These are phyloP conservation scores for Gossypium schwendimanii DNA, from an alignment of 441 rosid genomes.

Conservation along the genomic window DNA sequence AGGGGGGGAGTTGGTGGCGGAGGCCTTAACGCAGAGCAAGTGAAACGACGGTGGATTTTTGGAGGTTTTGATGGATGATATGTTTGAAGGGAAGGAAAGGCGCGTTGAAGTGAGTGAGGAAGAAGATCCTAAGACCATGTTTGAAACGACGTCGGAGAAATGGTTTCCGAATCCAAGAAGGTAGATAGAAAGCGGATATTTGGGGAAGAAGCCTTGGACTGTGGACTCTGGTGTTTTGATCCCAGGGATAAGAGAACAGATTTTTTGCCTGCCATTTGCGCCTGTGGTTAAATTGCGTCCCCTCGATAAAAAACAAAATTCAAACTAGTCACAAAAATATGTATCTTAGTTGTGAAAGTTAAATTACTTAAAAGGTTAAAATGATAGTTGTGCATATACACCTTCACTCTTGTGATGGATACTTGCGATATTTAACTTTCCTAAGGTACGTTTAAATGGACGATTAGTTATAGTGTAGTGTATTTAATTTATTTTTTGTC, in stretches of 20 bases:
- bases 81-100: slow-evolving; percentile 23
- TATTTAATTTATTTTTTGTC: too few relatives aligned
- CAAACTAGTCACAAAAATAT: too few relatives aligned
- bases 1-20: slow-evolving; percentile 36
- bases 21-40: slow-evolving; percentile 27
- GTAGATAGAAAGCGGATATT: not conserved
- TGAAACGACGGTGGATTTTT: slow-evolving; percentile 12
- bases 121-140: slow-evolving; percentile 12
- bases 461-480: rapidly evolving
- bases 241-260: not conserved
- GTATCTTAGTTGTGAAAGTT: too few relatives aligned
- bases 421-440: too few relatives aligned
- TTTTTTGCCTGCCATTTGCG: not conserved
- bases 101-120: slow-evolving; percentile 16
- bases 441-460: rapidly evolving
- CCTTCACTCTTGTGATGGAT: too few relatives aligned
- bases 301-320: too few relatives aligned
- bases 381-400: too few relatives aligned
- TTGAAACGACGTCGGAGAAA: not conserved
- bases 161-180: not conserved
- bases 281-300: too few relatives aligned
- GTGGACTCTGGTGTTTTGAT: not conserved
- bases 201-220: not conserved
- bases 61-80: slow-evolving; percentile 11
- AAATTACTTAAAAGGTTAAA: too few relatives aligned